Evolutionary conservation across 1,139 yeast species (phyloP).

Genomic region (Yamadazyma diddensiae): DNA sequence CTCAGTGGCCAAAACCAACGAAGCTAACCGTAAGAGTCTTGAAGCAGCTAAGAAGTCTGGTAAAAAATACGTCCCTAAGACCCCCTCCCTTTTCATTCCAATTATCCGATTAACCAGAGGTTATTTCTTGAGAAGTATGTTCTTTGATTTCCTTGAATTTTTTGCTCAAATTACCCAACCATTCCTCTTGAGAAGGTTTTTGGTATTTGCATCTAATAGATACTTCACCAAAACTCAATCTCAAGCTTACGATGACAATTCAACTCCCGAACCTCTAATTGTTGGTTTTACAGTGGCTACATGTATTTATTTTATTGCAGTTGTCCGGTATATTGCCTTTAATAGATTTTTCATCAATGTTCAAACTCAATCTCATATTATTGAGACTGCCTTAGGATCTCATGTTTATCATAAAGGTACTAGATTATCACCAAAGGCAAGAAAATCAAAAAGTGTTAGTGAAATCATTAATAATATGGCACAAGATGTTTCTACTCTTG

Average conservation of each 20-base stretch:
- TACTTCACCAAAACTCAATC: conserved; percentile 4
- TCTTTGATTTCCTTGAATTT: conserved; percentile 22
- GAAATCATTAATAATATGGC: conserved; percentile 40
- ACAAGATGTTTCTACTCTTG: conserved; percentile 31
- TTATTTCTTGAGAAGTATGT: conserved; percentile 11
- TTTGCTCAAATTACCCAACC: conserved; percentile 25
- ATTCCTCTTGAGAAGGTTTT: conserved; percentile 29
- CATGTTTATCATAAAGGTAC: conserved; percentile 34
- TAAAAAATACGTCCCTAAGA: conserved; percentile 8
- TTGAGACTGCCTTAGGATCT: conserved; percentile 25
- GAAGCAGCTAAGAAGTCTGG: conserved; percentile 8
- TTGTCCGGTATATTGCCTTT: conserved; percentile 23
- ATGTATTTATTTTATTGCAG: conserved; percentile 24
- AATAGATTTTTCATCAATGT: conserved; percentile 23
- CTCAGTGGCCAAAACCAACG: conserved; percentile 17
- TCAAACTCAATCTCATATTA: conserved; percentile 17
- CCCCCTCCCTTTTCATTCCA: conserved; percentile 24
- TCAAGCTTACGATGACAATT: conserved; percentile 2
- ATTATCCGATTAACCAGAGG: conserved; percentile 4
- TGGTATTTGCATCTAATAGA: conserved; percentile 23
- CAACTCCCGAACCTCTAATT: conserved; percentile 23
- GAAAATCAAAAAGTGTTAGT: conserved; percentile 38
- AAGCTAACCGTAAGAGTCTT: conserved; percentile 9
- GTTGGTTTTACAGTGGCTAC: conserved; percentile 30
- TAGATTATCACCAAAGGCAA: conserved; percentile 34